Conservation (phyloP, 208 protist genomes). For the Leishmania aethiopica region DNA sequence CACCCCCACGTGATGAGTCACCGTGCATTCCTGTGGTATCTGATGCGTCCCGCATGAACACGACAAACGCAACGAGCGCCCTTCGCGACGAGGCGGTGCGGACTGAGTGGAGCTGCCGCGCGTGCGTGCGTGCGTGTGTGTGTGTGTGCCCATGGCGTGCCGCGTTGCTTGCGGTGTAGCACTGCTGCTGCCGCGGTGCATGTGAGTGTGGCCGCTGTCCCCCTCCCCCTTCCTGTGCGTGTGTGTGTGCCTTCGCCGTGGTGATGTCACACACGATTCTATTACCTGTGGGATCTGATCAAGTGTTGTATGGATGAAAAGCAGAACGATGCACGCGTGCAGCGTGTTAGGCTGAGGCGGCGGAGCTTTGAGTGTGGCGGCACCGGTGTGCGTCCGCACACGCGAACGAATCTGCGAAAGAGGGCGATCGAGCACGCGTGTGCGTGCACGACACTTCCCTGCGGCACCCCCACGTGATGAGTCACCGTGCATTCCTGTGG, state of each 20-base stretch:
- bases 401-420: not conserved
- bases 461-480: slow-evolving; percentile 22
- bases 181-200: not conserved
- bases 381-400: not conserved
- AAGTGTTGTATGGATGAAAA: slow-evolving; percentile 18
- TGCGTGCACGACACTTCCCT: slow-evolving; percentile 25
- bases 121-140: not conserved
- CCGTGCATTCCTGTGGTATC: slow-evolving; percentile 85
- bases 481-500: slow-evolving; percentile 74
- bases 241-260: not conserved
- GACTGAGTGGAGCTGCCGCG: slow-evolving; percentile 14
- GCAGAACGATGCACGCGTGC: slow-evolving; percentile 31
- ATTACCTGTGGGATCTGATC: slow-evolving; percentile 54
- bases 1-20: slow-evolving; percentile 26
- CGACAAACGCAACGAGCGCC: slow-evolving; percentile 61
- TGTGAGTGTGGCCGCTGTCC: not conserved
- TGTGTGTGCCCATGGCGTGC: not conserved
- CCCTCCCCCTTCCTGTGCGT: too few species aligned
- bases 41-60: slow-evolving; percentile 37
- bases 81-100: slow-evolving; percentile 21
- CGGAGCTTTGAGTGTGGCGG: not conserved
- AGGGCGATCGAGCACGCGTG: not conserved
- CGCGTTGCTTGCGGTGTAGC: not conserved
- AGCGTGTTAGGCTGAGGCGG: slow-evolving; percentile 31
- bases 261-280: slow-evolving; percentile 39